Percentiles rank a stretch among this genome's conserved stretches.
These are phyloP conservation scores for Inga laurina DNA, from an alignment of 306 rosid genomes.

Conservation along the genomic window DNA sequence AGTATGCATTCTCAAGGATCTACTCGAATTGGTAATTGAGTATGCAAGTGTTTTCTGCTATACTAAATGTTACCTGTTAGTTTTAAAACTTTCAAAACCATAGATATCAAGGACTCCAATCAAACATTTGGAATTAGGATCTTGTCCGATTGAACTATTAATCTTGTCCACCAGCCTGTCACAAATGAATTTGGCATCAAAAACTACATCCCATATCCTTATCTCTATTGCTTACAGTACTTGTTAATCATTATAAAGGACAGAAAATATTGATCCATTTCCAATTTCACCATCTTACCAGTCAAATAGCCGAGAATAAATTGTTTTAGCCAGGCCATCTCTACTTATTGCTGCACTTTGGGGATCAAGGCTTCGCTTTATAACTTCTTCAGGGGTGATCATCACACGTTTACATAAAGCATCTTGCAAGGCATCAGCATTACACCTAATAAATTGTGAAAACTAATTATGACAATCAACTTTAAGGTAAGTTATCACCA, in stretches of 20 bases:
- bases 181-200: constrained; percentile 33
- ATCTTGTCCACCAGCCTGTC: constrained; percentile 97
- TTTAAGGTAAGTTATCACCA: constrained; percentile 24
- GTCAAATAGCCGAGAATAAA: constrained; percentile 94
- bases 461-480: constrained; percentile 30
- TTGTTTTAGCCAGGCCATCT: constrained; percentile 93
- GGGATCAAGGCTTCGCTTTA: constrained; percentile 95
- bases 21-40: neutral
- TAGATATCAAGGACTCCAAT: constrained; percentile 98
- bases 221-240: constrained; percentile 4
- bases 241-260: constrained; percentile 13
- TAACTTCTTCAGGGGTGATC: constrained; percentile 99
- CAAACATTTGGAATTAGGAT: constrained; percentile 74
- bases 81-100: constrained; percentile 97
- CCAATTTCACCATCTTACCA: constrained; percentile 57
- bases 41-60: constrained; percentile 21
- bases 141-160: constrained; percentile 93
- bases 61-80: constrained; percentile 76
- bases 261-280: constrained; percentile 15
- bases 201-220: constrained; percentile 27
- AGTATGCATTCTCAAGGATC: constrained; percentile 19
- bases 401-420: constrained; percentile 97
- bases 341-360: constrained; percentile 86
- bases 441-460: constrained; percentile 66
- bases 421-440: constrained; percentile 72